Conservation (phyloP, 805 yeast species). For the Suhomyces xylopsoci region DNA sequence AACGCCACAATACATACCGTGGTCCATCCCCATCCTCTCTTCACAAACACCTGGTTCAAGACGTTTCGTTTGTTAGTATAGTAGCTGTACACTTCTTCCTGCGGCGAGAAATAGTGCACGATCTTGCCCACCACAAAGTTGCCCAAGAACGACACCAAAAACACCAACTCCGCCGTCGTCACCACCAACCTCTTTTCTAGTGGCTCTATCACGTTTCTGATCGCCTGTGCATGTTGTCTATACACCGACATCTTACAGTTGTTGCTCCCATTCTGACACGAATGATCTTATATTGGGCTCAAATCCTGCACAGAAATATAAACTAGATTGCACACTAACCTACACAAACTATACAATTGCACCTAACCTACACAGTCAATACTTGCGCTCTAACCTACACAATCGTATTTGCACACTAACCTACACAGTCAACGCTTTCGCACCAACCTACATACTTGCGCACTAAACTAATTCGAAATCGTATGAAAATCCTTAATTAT, state of each 20-base stretch:
- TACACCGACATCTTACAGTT: conserved; percentile 9
- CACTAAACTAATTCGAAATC: too few species aligned
- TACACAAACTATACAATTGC: too few species aligned
- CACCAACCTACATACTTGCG: too few species aligned
- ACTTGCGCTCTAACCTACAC: too few species aligned
- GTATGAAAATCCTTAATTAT: too few species aligned
- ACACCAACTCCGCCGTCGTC: conserved; percentile 24
- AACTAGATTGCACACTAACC: too few species aligned
- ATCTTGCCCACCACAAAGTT: conserved; percentile 53
- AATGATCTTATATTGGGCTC: too few species aligned
- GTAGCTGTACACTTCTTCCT: conserved; percentile 47
- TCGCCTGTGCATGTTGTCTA: conserved; percentile 7
- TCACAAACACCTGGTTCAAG: conserved; percentile 73
- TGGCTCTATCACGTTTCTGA: neutral
- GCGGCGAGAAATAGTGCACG: conserved; percentile 42
- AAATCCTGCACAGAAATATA: too few species aligned
- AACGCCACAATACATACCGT: conserved; percentile 26
- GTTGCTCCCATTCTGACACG: too few species aligned
- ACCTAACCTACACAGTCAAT: too few species aligned
- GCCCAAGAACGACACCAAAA: conserved; percentile 29
- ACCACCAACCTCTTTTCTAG: conserved; percentile 6
- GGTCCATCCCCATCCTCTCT: conserved; percentile 94
- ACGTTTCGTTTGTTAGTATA: conserved; percentile 64
- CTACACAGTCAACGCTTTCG: too few species aligned
- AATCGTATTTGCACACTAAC: too few species aligned